A percentile compares a stretch with the other conserved stretches of the same genome.
phyloP scores from a whole-genome alignment of 2,329 filamentous ascomycete genomes.

The Pseudogymnoascus sp. region DNA sequence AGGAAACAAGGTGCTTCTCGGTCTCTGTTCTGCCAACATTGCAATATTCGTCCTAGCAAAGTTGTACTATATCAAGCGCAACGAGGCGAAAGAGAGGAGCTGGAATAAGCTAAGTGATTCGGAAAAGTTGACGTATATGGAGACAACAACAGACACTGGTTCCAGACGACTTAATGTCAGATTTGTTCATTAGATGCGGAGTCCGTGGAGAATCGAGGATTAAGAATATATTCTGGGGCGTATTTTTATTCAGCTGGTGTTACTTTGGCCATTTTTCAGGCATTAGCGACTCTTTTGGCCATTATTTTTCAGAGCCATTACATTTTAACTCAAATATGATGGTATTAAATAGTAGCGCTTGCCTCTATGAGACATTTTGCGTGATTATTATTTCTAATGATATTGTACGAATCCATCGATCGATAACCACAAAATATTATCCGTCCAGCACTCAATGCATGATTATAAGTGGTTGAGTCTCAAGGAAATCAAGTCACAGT shows the following conservation, averaged over 20 bases:
- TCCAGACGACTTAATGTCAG: conserved; percentile 30
- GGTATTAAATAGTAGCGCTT: background rate
- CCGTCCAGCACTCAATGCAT: too few relatives aligned
- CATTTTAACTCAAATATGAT: background rate
- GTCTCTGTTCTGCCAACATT: conserved; percentile 38
- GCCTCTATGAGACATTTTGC: background rate
- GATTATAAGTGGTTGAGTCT: too few relatives aligned
- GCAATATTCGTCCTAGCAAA: conserved; percentile 37
- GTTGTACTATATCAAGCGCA: conserved; percentile 38
- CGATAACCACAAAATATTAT: background rate
- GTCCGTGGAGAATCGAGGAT: background rate
- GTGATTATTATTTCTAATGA: background rate
- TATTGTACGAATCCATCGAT: background rate
- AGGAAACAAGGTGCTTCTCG: conserved; percentile 49
- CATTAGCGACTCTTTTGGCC: background rate
- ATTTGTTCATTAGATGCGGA: background rate
- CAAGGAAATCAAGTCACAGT: too few relatives aligned
- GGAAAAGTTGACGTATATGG: conserved; percentile 38
- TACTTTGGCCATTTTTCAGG: background rate
- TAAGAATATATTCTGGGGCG: background rate
- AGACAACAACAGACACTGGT: conserved; percentile 31
- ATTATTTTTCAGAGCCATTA: background rate
- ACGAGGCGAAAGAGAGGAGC: conserved; percentile 23
- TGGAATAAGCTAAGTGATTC: conserved; percentile 24
- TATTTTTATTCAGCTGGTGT: background rate